Base-by-base conservation (phyloP, 768 basidiomycete genomes). In the Trametes cubensis region DNA sequence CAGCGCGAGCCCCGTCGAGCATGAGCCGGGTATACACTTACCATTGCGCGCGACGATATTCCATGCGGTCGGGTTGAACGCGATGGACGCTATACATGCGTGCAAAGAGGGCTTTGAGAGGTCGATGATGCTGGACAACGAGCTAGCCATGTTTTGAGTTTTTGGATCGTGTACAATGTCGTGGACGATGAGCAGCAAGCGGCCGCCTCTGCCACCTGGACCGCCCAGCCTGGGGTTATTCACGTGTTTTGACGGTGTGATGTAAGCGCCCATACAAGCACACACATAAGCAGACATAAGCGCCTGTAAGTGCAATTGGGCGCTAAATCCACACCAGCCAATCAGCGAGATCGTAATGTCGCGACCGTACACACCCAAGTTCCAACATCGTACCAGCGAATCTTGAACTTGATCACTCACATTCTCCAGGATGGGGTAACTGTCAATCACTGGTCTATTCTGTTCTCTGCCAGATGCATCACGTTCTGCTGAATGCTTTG, bases 51-150 rank as follows among this genome's bases (percentile, higher is more conserved):
- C 96, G 28, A 95, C 86, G 64, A 94, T 86, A 75, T 99, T 99
- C 96, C 96, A 99, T 61, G 89, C 94, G 1, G 87, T 86, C 0
- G 96, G 96, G 69, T 98, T 98, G 79, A 98, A 98, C 2, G 85
- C 71, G 51, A 96, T 92, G 61, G 89, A 74, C 4, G 83, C 75
- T n/a, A 94, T 63, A 0, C 85, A 85, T 18, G 90, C 55, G 69
- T 81, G 82, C 42, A 98, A 72, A 21, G 91, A 91, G 6, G 76
- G 71, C 68, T 92, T 83, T 30, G 79, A 83, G 28, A 81, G 70
- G 76, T 96, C 87, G 2, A 96, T 63, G 46, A 74, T 38, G 49
- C 69, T 64, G 21, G 64, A 66, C 25, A 79, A 65, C 25, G 72
- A 59, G 69, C 72, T 69, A 69, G 57, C 48, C 62, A 63, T 58